Base-by-base conservation (phyloP, 441 rosid genomes). In the Pelargonium australe region DNA sequence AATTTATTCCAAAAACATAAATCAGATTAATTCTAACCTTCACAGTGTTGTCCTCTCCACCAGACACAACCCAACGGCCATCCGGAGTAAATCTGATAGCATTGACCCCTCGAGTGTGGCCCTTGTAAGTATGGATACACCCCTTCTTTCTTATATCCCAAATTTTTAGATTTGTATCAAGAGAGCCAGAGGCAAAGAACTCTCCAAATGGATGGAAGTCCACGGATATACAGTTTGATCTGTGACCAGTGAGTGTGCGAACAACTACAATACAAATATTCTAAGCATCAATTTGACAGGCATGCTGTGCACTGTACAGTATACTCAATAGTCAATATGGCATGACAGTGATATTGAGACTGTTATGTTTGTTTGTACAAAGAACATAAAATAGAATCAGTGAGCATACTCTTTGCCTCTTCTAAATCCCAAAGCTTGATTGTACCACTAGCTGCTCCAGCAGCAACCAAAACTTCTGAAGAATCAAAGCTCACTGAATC, bases 101-200 rank as follows among this genome's bases (percentile, higher is more conserved):
- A 85, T 78, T 95, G 80, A 95, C 94, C 25, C 99, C 99, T 71
- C 99, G 88, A 63, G 94, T 89, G 77, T 89, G 99, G 71, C 98
- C 99, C 80, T 95, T 92, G 85, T 92, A 92, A 7, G 99, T 92
- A 82, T 95, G 99, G 80, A 95, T 92, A 74, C 97, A 95, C 1
- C 96, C 95, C 79, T 95, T 95, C 82, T 92, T 92, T 76, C 99
- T 87, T 80, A 95, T 92, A 81, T 95, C 99, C 99, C 99, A 95
- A 82, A 92, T 89, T 94, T 95, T 95, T 68, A 95, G 92, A 79
- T 95, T 95, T 1, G 98, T 95, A 78, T 95, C 98, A 10, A 84
- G 85, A 69, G 98, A 95, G 63, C 98, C 99, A 64, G 99, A 92
- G 23, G 96, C 99, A 80, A 92, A 91, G 82, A 95, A 91, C 85